phyloP scores from a whole-genome alignment of 1,284 basidiomycete genomes.

The Ustilago hordei region DNA sequence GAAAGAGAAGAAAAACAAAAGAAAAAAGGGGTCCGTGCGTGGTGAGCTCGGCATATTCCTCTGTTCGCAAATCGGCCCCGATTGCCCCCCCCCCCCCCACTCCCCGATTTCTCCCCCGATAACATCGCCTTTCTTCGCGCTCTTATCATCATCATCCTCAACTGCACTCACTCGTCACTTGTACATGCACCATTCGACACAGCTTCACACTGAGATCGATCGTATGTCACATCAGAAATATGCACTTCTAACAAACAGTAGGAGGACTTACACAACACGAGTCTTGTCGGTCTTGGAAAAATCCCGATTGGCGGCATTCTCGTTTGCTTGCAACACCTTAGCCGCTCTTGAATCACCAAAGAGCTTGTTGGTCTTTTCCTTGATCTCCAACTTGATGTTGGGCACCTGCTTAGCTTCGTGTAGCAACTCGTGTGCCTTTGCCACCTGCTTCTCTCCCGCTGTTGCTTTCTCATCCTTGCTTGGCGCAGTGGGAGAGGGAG shows the following conservation, averaged over 20 bases:
- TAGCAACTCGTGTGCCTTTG: constrained; percentile 23
- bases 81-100: too few species aligned
- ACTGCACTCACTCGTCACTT: not conserved
- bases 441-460: constrained; percentile 32
- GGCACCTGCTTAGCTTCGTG: constrained; percentile 35
- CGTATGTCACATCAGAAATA: not conserved
- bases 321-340: constrained; percentile 34
- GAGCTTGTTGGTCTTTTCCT: constrained; percentile 41
- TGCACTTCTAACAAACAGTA: constrained; percentile 6
- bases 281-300: constrained; percentile 44
- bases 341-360: constrained; percentile 29
- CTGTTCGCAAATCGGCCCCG: too few species aligned
- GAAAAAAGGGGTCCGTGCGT: not conserved
- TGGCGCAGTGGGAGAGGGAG: constrained; percentile 8
- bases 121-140: too few species aligned
- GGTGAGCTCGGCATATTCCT: too few species aligned
- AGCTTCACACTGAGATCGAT: not conserved
- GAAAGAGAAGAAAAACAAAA: not conserved
- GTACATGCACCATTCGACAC: not conserved
- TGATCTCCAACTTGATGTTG: constrained; percentile 25
- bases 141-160: not conserved
- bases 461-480: constrained; percentile 17
- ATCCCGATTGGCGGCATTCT: constrained; percentile 38
- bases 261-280: constrained; percentile 31
- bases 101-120: not conserved